Base-by-base conservation (phyloP, 306 rosid species). In the Arachis stenosperma region DNA sequence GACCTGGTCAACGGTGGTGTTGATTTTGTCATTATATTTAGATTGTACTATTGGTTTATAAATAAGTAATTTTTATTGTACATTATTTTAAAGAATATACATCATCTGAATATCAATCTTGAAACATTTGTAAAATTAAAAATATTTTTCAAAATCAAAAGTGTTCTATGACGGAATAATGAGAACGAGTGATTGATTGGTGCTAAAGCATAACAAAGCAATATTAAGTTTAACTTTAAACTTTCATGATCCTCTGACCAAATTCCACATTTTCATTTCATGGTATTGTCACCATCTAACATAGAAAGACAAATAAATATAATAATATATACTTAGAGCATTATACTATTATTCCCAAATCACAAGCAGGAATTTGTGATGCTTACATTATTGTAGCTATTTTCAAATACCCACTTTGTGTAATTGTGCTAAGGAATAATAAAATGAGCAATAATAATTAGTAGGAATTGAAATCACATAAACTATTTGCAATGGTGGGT, bases 311-410 rank as follows among this genome's bases (percentile, higher is more conserved):
- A 5, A 11, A 22, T 9, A 42, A 77, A 43, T 63, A 66, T 46
- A 61, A 60, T 60, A 82, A 47, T 59, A 67, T 33, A 15, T 6
- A 51, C 29, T 62, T 60, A n/a, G 41, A 42, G 68, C 43, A 77
- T 74, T 46, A 41, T 70, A 12, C 55, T 50, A 50, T 50, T 50
- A 50, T 50, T 50, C 55, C 11, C 55, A 52, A 52, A 52, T 70
- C 65, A 9, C 48, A 46, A 60, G 36, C 29, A 71, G 17, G 81
- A 75, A 76, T 75, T 79, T 83, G 57, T 44, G 81, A 83, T 71
- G 81, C 79, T 57, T 67, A 61, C 76, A 75, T 79, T 79, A 76
- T 80, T 73, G 79, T 11, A n/a, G n/a, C 46, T 58, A 7, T 54
- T 62, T 53, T 55, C 12, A 58, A 57, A 66, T 65, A 29, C 56